These are phyloP conservation scores for Lasiodiplodia sp. DNA, from an alignment of 2,329 filamentous ascomycete genomes.

Conservation along the genomic window DNA sequence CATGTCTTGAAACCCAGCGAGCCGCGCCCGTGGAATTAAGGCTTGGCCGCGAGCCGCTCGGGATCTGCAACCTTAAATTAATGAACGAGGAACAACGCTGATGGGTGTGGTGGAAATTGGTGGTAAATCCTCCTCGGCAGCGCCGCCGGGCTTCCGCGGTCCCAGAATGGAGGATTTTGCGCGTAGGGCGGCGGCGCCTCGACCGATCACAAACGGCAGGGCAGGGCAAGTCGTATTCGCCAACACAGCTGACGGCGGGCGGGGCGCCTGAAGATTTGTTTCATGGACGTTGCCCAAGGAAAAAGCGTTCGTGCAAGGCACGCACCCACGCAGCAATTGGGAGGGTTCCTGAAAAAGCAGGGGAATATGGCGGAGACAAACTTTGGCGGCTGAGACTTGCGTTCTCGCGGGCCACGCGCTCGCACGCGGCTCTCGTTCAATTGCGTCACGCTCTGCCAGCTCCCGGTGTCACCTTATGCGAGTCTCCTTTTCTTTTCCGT, in stretches of 20 bases:
- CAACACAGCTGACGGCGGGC: background rate
- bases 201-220: background rate
- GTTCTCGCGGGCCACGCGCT: background rate
- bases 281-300: background rate
- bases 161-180: background rate
- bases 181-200: background rate
- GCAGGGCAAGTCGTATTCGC: background rate
- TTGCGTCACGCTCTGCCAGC: background rate
- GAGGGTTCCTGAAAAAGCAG: background rate
- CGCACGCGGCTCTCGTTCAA: background rate
- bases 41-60: background rate
- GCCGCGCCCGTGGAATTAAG: background rate
- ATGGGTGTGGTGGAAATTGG: background rate
- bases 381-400: background rate
- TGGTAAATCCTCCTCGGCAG: background rate
- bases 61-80: conserved; percentile 8
- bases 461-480: conserved; percentile 1
- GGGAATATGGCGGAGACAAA: background rate
- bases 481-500: background rate
- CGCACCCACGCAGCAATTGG: too few relatives aligned
- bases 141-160: background rate
- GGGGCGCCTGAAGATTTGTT: background rate
- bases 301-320: background rate
- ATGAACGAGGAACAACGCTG: background rate
- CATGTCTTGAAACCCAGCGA: conserved; percentile 6